phyloP scores from a whole-genome alignment of 2,329 filamentous ascomycete genomes.

The Paraconiothyrium sp. region DNA sequence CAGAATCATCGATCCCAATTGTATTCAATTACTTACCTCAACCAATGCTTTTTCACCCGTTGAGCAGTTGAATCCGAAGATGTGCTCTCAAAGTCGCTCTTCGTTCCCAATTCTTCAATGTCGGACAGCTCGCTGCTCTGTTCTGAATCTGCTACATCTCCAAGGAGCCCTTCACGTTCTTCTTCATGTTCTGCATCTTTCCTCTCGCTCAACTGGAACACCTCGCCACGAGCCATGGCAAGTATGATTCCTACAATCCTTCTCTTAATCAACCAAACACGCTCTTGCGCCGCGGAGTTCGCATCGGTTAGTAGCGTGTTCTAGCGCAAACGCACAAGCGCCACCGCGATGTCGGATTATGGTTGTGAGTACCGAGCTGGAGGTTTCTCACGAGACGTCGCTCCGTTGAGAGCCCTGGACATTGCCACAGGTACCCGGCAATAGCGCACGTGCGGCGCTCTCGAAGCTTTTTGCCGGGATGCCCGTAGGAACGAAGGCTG shows the following conservation, averaged over 20 bases:
- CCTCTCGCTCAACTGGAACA: slow-evolving; percentile 19
- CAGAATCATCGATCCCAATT: neutral
- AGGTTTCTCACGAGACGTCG: neutral
- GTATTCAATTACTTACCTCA: neutral
- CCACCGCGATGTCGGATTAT: neutral
- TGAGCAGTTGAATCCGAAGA: slow-evolving; percentile 6
- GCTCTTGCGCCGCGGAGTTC: neutral
- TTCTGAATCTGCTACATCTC: slow-evolving; percentile 21
- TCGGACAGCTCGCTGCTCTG: slow-evolving; percentile 17
- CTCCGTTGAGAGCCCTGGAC: neutral
- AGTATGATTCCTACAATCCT: neutral
- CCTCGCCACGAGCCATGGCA: slow-evolving; percentile 16
- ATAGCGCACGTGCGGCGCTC: slow-evolving; percentile 4
- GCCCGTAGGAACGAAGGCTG: neutral
- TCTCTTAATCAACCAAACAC: neutral
- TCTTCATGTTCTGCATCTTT: slow-evolving; percentile 24
- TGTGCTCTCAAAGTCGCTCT: slow-evolving; percentile 5
- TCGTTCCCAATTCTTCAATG: slow-evolving; percentile 25
- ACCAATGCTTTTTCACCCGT: slow-evolving; percentile 20
- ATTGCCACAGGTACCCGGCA: slow-evolving; percentile 3
- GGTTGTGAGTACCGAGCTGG: neutral
- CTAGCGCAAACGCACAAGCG: neutral
- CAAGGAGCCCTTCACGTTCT: slow-evolving; percentile 34
- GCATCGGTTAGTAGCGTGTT: neutral
- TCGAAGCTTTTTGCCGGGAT: neutral